Base-by-base conservation (phyloP, 2,329 filamentous ascomycete genomes). In the Cucurbitaria berberidis region DNA sequence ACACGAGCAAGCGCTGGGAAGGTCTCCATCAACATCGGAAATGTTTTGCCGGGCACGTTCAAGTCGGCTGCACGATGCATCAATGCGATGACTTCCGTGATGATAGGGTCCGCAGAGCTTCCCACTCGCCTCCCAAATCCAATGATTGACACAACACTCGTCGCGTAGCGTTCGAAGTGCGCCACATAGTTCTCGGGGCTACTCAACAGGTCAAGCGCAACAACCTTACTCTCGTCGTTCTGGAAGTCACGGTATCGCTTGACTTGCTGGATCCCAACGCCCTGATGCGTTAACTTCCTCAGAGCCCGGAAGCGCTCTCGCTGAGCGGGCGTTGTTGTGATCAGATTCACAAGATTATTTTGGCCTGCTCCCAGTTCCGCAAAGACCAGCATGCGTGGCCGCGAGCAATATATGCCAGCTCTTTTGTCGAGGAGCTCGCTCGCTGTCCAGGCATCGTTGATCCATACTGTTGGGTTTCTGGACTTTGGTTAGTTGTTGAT, bases 21-120 rank as follows among this genome's bases (percentile, higher is more conserved):
- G 0, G 82, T 84, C 65, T 84, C 82, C 71, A 84, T 77, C 24
- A 86, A 68, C 80, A 84, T 84, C 3, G 84, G 83, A 53, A 86
- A 85, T 0, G 71, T 79, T 64, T 83, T 83, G 16, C 75, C 85
- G 1, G 72, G 73, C 1, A 76, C 74, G 22, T 76, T 75, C 4
- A 86, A 71, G 49, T 84, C 82, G 2, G 82, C 83, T 0, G 83
- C 82, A 48, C 82, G 76, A 51, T 86, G 81, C 78, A 86, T 82
- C 27, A 83, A 73, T 0, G 81, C 79, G 51, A 86, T 82, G n/a
- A 83, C 84, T 63, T 86, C 83, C 3, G 82, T 83, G 54, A 85
- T 81, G 62, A 84, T 84, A 4, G 83, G 82, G 59, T 86, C 83
- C 15, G 80, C 74, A 61, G 70, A 80, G 46, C 67, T 78, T 8